phyloP scores from a whole-genome alignment of 371 early-diverging fungal genomes.

The Circinella umbellata region DNA sequence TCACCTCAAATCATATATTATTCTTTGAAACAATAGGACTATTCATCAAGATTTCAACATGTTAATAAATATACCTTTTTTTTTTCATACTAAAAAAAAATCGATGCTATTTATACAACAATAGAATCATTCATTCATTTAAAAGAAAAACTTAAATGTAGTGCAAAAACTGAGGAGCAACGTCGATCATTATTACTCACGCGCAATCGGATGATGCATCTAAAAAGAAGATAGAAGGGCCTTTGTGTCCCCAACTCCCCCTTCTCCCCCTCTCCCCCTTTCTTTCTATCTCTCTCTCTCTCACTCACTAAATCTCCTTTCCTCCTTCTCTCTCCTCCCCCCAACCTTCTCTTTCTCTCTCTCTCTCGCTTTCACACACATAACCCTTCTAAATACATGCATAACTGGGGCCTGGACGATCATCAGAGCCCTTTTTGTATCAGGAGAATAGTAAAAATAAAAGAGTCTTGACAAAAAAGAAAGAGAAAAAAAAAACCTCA shows the following conservation, averaged over 20 bases:
- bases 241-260: neutral
- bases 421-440: constrained; percentile 9
- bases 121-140: no score
- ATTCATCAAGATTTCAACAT: no score
- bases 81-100: no score
- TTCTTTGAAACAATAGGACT: no score
- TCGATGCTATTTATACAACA: no score
- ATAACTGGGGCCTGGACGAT: constrained; percentile 5
- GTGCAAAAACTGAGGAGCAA: neutral
- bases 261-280: neutral
- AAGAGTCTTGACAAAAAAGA: neutral
- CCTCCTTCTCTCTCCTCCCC: no score
- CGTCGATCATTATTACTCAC: constrained; percentile 5
- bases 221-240: neutral
- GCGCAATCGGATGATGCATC: neutral
- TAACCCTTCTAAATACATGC: neutral
- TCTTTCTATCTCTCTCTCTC: no score
- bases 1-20: no score
- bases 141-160: neutral
- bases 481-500: no score
- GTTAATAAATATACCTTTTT: no score
- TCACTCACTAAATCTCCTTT: no score
- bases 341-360: no score
- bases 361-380: neutral
- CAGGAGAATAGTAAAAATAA: neutral